A percentile compares a stretch with the other conserved stretches of the same genome.
These are phyloP conservation scores for Aspergillus sp. DNA, from an alignment of 2,329 filamentous ascomycete genomes.

Conservation along the genomic window DNA sequence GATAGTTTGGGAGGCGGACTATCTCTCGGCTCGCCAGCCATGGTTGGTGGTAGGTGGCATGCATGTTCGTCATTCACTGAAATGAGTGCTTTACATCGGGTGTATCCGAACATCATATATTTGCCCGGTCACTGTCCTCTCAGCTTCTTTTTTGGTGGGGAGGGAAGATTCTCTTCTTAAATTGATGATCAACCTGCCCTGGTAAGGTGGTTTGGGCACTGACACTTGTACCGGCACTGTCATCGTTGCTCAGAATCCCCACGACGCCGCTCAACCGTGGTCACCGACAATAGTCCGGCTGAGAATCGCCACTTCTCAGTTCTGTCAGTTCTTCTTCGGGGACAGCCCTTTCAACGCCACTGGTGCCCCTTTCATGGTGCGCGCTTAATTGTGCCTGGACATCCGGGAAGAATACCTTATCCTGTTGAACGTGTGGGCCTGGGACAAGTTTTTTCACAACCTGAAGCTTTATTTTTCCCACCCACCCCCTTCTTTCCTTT, in stretches of 20 bases:
- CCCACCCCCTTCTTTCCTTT: not conserved
- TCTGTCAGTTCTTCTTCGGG: not conserved
- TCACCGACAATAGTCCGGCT: not conserved
- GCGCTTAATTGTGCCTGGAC: conserved; percentile 11
- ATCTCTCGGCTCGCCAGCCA: not conserved
- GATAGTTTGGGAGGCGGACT: not conserved
- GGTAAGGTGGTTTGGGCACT: not conserved
- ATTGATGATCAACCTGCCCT: not conserved
- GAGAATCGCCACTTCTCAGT: not conserved
- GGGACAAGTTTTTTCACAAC: not conserved
- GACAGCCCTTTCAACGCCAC: not conserved
- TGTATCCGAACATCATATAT: not conserved
- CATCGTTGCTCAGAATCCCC: not conserved
- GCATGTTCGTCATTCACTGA: not conserved
- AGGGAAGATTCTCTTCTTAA: not conserved
- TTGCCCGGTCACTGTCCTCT: not conserved
- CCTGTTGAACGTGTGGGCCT: conserved; percentile 8
- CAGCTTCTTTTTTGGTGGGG: not conserved
- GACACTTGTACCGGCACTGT: not conserved
- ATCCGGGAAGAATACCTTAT: not conserved
- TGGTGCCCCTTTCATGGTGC: not conserved
- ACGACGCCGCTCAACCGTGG: too few species aligned
- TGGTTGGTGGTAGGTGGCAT: conserved; percentile 1
- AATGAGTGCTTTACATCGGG: not conserved
- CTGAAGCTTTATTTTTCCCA: not conserved